Evolutionary conservation across 768 basidiomycete genomes (phyloP).

Genomic region (Lentinula raphanica): DNA sequence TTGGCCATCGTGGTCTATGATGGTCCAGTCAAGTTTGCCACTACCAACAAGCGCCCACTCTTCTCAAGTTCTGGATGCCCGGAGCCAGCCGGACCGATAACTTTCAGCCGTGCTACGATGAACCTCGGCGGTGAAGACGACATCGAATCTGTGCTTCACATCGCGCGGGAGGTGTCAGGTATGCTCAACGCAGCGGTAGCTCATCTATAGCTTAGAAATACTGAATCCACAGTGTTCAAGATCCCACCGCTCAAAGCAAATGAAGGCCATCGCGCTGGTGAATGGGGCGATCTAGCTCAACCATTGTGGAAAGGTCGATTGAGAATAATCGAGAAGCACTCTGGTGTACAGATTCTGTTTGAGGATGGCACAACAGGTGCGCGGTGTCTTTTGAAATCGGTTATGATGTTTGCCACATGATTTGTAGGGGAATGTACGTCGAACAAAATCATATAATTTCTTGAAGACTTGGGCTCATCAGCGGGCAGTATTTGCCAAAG

Average conservation of each 20-base stretch:
- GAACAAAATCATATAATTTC: constrained; percentile 11
- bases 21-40: too few relatives aligned
- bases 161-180: constrained; percentile 91
- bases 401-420: constrained; percentile 2
- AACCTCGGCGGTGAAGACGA: constrained; percentile 60
- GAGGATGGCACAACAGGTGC: constrained; percentile 78
- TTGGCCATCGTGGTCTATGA: constrained; percentile 35
- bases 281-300: constrained; percentile 82
- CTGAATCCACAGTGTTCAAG: constrained; percentile 64
- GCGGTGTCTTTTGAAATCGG: not conserved
- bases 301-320: constrained; percentile 92
- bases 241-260: constrained; percentile 83
- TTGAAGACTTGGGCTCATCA: constrained; percentile 11
- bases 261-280: constrained; percentile 86
- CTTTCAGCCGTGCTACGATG: constrained; percentile 19
- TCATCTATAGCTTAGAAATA: constrained; percentile 10
- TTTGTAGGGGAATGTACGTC: constrained; percentile 61
- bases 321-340: constrained; percentile 74
- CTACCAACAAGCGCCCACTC: not conserved
- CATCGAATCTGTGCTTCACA: constrained; percentile 84
- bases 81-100: not conserved
- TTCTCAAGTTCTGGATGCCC: not conserved
- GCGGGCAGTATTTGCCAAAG: constrained; percentile 74
- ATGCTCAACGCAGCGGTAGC: constrained; percentile 11
- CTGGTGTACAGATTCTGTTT: constrained; percentile 64